phyloP scores from a whole-genome alignment of 768 basidiomycete species.

The Tylopilus vinaceipallidus region DNA sequence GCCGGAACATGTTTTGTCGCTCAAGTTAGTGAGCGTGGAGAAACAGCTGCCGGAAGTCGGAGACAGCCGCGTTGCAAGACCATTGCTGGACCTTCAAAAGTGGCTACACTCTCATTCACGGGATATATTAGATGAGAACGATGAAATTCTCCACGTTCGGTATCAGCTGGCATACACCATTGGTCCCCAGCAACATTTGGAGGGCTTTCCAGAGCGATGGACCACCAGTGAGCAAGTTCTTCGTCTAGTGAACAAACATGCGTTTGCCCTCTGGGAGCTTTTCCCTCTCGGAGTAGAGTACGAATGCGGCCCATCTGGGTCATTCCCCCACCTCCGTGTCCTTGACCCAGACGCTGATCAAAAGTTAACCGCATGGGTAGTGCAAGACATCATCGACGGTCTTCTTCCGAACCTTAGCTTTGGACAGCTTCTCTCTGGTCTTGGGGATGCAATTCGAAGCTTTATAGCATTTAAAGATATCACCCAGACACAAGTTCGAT shows the following conservation, averaged over 20 bases:
- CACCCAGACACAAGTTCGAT: background rate
- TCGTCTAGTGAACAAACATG: slow-evolving; percentile 20
- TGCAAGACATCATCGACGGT: slow-evolving; percentile 14
- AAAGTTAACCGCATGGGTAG: slow-evolving; percentile 12
- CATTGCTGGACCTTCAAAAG: slow-evolving; percentile 28
- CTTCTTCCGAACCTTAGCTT: slow-evolving; percentile 19
- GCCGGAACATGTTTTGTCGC: slow-evolving; percentile 54
- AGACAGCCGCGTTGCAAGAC: background rate
- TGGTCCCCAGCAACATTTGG: slow-evolving; percentile 27
- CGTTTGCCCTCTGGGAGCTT: slow-evolving; percentile 1
- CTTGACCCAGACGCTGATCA: slow-evolving; percentile 10
- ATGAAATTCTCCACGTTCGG: slow-evolving; percentile 34
- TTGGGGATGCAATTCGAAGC: slow-evolving; percentile 10
- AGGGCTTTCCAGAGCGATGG: slow-evolving; percentile 37
- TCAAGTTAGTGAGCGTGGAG: slow-evolving; percentile 46
- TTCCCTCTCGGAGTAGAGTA: slow-evolving; percentile 19
- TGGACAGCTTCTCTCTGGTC: background rate
- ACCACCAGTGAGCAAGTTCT: slow-evolving; percentile 32
- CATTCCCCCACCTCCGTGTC: slow-evolving; percentile 27
- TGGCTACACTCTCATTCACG: slow-evolving; percentile 26
- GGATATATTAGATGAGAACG: slow-evolving; percentile 33
- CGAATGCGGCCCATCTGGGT: slow-evolving; percentile 8
- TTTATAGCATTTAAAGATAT: slow-evolving; percentile 24
- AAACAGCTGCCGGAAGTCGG: slow-evolving; percentile 15
- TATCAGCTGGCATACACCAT: slow-evolving; percentile 38